Conservation (phyloP, 306 rosid species). For the Begonia peltatifolia region DNA sequence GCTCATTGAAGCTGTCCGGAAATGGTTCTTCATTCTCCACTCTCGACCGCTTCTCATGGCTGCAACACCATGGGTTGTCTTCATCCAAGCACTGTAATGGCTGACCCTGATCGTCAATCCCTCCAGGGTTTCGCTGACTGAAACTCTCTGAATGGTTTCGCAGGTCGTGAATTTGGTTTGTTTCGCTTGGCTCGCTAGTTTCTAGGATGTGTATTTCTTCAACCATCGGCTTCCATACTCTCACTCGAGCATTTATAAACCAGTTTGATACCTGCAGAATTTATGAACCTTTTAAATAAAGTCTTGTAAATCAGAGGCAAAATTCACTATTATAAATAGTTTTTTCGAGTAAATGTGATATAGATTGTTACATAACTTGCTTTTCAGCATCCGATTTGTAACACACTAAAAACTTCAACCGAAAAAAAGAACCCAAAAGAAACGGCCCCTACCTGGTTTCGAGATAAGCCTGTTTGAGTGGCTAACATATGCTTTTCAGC, state of each 20-base stretch:
- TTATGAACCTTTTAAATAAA: too few relatives aligned
- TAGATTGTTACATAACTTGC: too few relatives aligned
- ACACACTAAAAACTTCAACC: too few relatives aligned
- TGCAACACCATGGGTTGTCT: slow-evolving; percentile 11
- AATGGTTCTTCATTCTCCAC: slow-evolving; percentile 13
- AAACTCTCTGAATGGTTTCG: slow-evolving; percentile 16
- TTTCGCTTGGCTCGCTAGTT: slow-evolving; percentile 31
- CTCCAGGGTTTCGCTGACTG: slow-evolving; percentile 12
- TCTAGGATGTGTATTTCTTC: slow-evolving; percentile 93
- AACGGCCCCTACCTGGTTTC: slow-evolving; percentile 67
- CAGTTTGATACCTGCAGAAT: slow-evolving; percentile 71
- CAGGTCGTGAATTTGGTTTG: slow-evolving; percentile 12
- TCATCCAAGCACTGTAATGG: slow-evolving; percentile 12
- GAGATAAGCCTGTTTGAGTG: slow-evolving; percentile 83
- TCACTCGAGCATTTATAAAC: slow-evolving; percentile 86
- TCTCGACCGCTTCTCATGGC: slow-evolving; percentile 13
- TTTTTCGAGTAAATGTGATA: too few relatives aligned
- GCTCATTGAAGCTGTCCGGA: not conserved
- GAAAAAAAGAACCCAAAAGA: too few relatives aligned
- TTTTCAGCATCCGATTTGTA: too few relatives aligned
- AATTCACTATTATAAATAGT: too few relatives aligned
- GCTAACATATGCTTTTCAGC: slow-evolving; percentile 93
- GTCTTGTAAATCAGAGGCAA: too few relatives aligned
- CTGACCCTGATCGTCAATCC: slow-evolving; percentile 3
- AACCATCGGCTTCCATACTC: slow-evolving; percentile 98